These are phyloP conservation scores for Nitzschia sp. DNA, from an alignment of 108 stramenopile genomes.

Conservation along the genomic window DNA sequence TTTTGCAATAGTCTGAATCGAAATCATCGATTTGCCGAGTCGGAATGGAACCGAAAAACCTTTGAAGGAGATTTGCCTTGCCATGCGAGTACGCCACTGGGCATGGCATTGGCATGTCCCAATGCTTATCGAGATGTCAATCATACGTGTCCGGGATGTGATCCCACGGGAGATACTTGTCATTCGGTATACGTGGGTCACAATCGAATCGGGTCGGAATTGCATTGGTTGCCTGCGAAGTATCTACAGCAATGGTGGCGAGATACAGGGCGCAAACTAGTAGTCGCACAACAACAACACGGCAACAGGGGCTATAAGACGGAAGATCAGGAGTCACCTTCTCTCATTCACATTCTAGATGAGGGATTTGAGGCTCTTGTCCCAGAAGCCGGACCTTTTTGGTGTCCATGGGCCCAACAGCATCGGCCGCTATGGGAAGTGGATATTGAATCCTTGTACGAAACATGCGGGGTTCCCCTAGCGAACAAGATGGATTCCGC, in stretches of 20 bases:
- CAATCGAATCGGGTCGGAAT: conserved; percentile 39
- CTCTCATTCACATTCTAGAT: neutral
- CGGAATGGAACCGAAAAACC: neutral
- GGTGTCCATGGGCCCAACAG: neutral
- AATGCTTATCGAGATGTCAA: neutral
- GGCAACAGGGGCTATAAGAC: no score
- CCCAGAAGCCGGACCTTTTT: neutral
- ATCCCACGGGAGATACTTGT: conserved; percentile 6
- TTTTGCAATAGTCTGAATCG: conserved; percentile 31
- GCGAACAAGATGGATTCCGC: neutral
- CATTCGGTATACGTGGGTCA: conserved; percentile 39
- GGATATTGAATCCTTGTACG: neutral
- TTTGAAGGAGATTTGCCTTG: conserved; percentile 40
- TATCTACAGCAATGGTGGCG: conserved; percentile 40
- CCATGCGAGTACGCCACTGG: conserved; percentile 47
- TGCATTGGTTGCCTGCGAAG: conserved; percentile 47
- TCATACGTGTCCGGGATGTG: neutral
- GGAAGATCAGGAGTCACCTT: neutral
- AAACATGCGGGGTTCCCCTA: neutral
- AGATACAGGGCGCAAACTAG: neutral
- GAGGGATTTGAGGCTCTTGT: neutral
- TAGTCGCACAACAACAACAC: neutral
- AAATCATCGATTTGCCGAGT: neutral
- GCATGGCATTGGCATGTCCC: conserved; percentile 46
- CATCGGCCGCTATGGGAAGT: neutral